Percentiles rank a stretch among this genome's conserved stretches.
Evolutionary conservation across 1,284 basidiomycete species (phyloP).

Genomic region (Trichosporon ovoides): DNA sequence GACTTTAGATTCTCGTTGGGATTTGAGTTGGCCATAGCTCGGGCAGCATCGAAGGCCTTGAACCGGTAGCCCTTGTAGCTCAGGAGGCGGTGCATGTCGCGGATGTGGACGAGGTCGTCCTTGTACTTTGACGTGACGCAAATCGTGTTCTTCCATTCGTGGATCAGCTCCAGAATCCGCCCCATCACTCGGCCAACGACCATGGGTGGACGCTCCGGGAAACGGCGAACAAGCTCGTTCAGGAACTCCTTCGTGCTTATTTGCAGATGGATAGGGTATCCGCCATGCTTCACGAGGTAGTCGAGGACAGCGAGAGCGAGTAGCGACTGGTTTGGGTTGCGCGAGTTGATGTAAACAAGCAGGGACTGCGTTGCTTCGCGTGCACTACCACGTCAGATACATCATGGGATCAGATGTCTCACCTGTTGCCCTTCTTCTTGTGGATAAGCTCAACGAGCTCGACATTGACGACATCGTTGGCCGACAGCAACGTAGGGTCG

Average conservation of each 20-base stretch:
- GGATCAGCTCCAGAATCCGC: slow-evolving; percentile 80
- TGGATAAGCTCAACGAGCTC: slow-evolving; percentile 93
- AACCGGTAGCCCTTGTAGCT: slow-evolving; percentile 95
- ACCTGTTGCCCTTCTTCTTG: slow-evolving; percentile 94
- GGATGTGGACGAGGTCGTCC: slow-evolving; percentile 93
- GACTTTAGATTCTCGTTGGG: slow-evolving; percentile 46
- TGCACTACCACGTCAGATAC: slow-evolving; percentile 20
- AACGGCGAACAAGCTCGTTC: slow-evolving; percentile 94
- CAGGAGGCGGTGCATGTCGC: slow-evolving; percentile 94
- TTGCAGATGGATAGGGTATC: slow-evolving; percentile 95
- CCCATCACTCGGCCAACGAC: slow-evolving; percentile 93
- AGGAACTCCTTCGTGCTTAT: slow-evolving; percentile 98
- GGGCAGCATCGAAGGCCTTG: slow-evolving; percentile 58
- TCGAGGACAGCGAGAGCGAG: slow-evolving; percentile 62
- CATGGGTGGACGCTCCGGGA: slow-evolving; percentile 93
- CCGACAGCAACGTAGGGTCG: slow-evolving; percentile 77
- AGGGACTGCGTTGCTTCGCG: slow-evolving; percentile 53
- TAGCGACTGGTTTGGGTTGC: slow-evolving; percentile 44
- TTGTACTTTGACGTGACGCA: slow-evolving; percentile 86
- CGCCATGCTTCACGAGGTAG: slow-evolving; percentile 89
- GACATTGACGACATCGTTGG: slow-evolving; percentile 86
- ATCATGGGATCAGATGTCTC: slow-evolving; percentile 33
- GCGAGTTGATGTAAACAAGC: slow-evolving; percentile 43
- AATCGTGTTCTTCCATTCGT: slow-evolving; percentile 92
- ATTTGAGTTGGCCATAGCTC: slow-evolving; percentile 52